phyloP scores from a whole-genome alignment of 2,329 filamentous ascomycete genomes.

The Rutstroemia sp. region DNA sequence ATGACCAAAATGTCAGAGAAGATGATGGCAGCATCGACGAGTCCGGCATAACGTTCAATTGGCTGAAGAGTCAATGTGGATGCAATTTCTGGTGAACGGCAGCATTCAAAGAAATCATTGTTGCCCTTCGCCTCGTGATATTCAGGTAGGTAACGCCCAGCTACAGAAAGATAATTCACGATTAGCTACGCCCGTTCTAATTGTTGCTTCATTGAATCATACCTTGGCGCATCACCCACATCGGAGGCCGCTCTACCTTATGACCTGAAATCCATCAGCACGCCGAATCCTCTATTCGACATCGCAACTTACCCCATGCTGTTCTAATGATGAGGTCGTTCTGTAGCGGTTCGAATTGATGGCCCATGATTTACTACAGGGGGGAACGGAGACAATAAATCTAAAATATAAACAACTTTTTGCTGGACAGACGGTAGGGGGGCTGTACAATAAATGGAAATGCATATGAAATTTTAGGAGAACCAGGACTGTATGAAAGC shows the following conservation, averaged over 20 bases:
- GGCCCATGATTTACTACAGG: conserved; percentile 43
- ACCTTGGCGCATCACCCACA: conserved; percentile 99
- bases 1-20: conserved; percentile 98
- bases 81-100: conserved; percentile 84
- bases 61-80: conserved; percentile 92
- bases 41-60: conserved; percentile 80
- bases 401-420: neutral
- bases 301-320: conserved; percentile 59
- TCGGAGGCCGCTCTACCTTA: conserved; percentile 83
- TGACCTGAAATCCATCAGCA: conserved; percentile 52
- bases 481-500: no score
- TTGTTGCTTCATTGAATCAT: conserved; percentile 18
- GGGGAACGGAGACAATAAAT: neutral
- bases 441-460: no score
- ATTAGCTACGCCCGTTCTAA: no score
- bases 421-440: no score
- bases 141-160: conserved; percentile 93
- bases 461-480: no score
- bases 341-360: conserved; percentile 74
- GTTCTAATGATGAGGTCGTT: conserved; percentile 90
- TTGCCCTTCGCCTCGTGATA: conserved; percentile 91
- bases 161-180: conserved; percentile 38
- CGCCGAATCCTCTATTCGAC: neutral
- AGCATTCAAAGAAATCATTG: conserved; percentile 96
- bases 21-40: conserved; percentile 95